A percentile compares a stretch with the other conserved stretches of the same genome.
phyloP scores from a whole-genome alignment of 768 basidiomycete genomes.

The Tulasnella sp. region DNA sequence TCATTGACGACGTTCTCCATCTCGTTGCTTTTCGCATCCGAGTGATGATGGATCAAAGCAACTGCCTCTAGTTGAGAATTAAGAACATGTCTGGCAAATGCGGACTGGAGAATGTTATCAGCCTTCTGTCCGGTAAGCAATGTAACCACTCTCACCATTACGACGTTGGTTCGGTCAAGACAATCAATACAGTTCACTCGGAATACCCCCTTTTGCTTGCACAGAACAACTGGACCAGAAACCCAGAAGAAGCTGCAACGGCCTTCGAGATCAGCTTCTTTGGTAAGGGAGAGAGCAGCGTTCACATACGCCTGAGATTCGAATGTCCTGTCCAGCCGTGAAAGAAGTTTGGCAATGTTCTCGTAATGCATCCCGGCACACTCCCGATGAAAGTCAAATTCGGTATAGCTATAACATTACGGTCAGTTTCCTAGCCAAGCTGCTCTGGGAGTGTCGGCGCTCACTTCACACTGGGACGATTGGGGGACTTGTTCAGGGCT shows the following conservation, averaged over 20 bases:
- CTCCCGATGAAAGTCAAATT: constrained; percentile 88
- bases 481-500: constrained; percentile 48
- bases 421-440: background rate
- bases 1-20: constrained; percentile 74
- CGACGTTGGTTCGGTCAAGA: constrained; percentile 89
- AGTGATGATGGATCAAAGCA: constrained; percentile 52
- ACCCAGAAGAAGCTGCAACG: constrained; percentile 69
- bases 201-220: constrained; percentile 78
- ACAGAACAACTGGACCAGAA: constrained; percentile 57
- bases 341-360: constrained; percentile 73
- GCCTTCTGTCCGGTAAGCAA: background rate
- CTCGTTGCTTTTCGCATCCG: constrained; percentile 44
- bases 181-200: constrained; percentile 95
- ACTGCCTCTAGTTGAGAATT: constrained; percentile 65
- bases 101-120: constrained; percentile 51
- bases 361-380: constrained; percentile 98
- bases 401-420: constrained; percentile 26
- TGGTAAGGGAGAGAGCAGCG: constrained; percentile 10
- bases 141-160: constrained; percentile 48
- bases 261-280: background rate
- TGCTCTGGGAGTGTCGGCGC: constrained; percentile 27
- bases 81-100: constrained; percentile 79
- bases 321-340: constrained; percentile 62
- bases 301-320: constrained; percentile 63
- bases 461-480: constrained; percentile 51